A percentile compares a stretch with the other conserved stretches of the same genome.
Evolutionary conservation across 2,329 filamentous ascomycete genomes (phyloP).

Genomic region (Aureobasidium sp.): DNA sequence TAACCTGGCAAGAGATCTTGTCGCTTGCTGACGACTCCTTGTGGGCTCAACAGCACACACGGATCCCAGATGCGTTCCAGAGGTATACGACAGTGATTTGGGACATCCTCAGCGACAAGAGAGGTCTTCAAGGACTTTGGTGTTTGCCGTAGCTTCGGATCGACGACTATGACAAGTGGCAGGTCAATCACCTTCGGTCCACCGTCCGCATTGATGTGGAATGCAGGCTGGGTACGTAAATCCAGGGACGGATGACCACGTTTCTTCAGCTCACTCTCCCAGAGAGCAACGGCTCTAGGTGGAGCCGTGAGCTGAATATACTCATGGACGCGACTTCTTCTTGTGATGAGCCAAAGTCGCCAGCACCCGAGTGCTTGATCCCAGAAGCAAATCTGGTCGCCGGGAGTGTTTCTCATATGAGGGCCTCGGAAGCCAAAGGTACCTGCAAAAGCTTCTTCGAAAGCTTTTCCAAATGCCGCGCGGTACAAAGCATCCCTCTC

Average conservation of each 20-base stretch:
- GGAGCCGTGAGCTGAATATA: not conserved
- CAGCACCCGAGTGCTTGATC: not conserved
- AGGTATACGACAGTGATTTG: not conserved
- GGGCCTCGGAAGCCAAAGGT: not conserved
- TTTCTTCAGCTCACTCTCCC: not conserved
- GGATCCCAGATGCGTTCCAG: not conserved
- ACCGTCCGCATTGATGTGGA: not conserved
- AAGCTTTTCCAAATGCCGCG: not conserved
- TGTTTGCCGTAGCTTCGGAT: not conserved
- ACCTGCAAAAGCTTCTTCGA: not conserved
- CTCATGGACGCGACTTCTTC: not conserved
- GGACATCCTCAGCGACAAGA: not conserved
- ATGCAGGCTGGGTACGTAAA: not conserved
- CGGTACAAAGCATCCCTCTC: not conserved
- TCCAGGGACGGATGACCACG: not conserved
- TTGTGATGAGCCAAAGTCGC: not conserved
- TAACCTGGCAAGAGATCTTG: too few relatives aligned
- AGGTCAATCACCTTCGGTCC: not conserved
- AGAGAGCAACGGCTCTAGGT: not conserved
- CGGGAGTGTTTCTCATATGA: not conserved
- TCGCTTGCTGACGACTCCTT: not conserved
- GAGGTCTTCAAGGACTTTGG: not conserved
- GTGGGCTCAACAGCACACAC: not conserved
- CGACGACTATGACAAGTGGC: not conserved
- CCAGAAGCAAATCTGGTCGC: not conserved